These are phyloP conservation scores for Tolypocladium ovalisporum DNA, from an alignment of 2,329 filamentous ascomycete genomes.

Conservation along the genomic window DNA sequence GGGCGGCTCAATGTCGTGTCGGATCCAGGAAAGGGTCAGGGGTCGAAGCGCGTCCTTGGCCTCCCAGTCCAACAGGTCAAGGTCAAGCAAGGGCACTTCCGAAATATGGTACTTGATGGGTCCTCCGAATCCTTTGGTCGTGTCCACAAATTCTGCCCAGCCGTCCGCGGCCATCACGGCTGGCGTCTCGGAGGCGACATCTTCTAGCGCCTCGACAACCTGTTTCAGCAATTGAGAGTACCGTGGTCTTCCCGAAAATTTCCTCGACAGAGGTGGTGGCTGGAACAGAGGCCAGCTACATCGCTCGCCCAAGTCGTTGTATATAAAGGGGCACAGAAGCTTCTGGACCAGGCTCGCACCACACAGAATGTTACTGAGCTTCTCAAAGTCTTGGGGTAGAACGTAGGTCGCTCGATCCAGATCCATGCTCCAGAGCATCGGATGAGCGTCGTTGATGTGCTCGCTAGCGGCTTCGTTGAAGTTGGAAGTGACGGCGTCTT, in stretches of 20 bases:
- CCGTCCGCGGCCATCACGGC: neutral
- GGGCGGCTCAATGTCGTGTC: conserved; percentile 19
- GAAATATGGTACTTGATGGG: neutral
- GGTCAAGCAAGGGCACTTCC: conserved; percentile 8
- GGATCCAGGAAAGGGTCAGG: conserved; percentile 13
- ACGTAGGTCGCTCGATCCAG: conserved; percentile 26
- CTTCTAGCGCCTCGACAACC: neutral
- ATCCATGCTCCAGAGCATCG: conserved; percentile 13
- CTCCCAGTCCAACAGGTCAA: conserved; percentile 10
- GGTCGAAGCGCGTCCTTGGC: conserved; percentile 11
- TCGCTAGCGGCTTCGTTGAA: conserved; percentile 7
- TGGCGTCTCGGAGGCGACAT: neutral
- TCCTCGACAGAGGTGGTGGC: no score
- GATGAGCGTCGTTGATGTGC: neutral
- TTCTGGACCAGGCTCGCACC: conserved; percentile 19
- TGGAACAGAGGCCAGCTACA: conserved; percentile 1
- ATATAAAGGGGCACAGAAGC: conserved; percentile 21
- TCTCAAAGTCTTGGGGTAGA: conserved; percentile 14
- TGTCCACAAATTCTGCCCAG: neutral
- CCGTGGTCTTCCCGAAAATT: no score
- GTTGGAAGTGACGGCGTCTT: conserved; percentile 6
- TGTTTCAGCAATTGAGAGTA: neutral
- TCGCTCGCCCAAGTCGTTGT: conserved; percentile 12
- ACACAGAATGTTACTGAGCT: conserved; percentile 12
- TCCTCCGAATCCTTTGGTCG: neutral